Base-by-base conservation (phyloP, 2,329 filamentous ascomycete species). In the Nothomitra cinnamomea region DNA sequence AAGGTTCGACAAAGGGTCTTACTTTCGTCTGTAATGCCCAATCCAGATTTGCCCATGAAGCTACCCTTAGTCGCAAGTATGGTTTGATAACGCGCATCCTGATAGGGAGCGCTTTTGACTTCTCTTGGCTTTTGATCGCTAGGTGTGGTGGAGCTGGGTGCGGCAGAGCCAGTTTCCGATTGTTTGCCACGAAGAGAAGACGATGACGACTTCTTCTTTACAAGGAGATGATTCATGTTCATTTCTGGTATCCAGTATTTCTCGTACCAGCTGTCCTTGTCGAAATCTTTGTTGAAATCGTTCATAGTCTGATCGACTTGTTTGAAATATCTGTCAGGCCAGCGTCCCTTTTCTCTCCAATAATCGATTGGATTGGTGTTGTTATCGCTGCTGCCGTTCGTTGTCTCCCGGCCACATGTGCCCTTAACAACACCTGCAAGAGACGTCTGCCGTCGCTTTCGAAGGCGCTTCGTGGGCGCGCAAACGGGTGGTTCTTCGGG, bases 71-170 rank as follows among this genome's bases (percentile, higher is more conserved):
- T 52, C 24, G 22, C 50, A 43, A 52, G 50, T 2, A 52, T 8
- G n/a, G 25, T 52, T 8, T 40, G 15, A 52, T 72, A 73, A 19
- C 62, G 62, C 48, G 60, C 54, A 58, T 68, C 59, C 56, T 58
- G 48, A 53, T 71, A 71, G n/a, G 56, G 62, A 1, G 64, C 59
- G 58, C 62, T 69, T 60, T 69, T 71, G 59, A 61, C 63, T 53
- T 67, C 67, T 47, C 64, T 63, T 54, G 61, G 63, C 61, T 60
- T 67, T 59, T 69, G 61, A 60, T 70, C 66, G 57, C 65, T 70
- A 12, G 66, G 61, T 22, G 65, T 69, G 12, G 32, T 35, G 19
- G 6, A 52, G 57, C 65, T 70, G 13, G 66, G 61, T 22, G 65
- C 67, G 28, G 54, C 52, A 56, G 62, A 61, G 56, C 57, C 62